These are phyloP conservation scores for Epicoccum sorghinum DNA, from an alignment of 2,329 filamentous ascomycete species.

Conservation along the genomic window DNA sequence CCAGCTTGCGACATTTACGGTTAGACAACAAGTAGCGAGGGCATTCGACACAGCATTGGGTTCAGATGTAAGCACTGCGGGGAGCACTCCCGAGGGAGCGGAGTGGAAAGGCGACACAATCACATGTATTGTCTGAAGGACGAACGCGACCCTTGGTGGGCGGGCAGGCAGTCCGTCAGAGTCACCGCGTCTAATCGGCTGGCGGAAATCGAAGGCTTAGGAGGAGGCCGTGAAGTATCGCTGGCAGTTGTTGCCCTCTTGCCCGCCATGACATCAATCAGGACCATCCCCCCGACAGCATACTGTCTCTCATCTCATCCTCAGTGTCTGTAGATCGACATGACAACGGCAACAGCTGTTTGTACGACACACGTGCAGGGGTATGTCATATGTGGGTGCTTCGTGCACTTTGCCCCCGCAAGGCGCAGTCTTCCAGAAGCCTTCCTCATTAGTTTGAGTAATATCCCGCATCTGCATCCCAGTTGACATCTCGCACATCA, in stretches of 20 bases:
- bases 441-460: constrained; percentile 14
- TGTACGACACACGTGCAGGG: constrained; percentile 9
- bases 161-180: neutral
- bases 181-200: constrained; percentile 12
- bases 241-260: constrained; percentile 4
- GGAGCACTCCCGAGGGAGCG: neutral
- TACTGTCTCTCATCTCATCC: neutral
- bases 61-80: constrained; percentile 1
- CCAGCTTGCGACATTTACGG: neutral
- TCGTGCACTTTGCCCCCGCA: constrained; percentile 8
- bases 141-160: neutral
- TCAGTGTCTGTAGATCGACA: neutral
- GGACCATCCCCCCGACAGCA: neutral
- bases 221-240: neutral
- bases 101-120: neutral
- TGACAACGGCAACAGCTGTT: constrained; percentile 2
- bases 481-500: constrained; percentile 4
- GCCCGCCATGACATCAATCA: constrained; percentile 3
- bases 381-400: constrained; percentile 8
- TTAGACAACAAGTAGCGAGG: neutral
- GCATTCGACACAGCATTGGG: constrained; percentile 3
- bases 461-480: constrained; percentile 10
- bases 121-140: neutral
- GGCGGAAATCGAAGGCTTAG: constrained; percentile 11
- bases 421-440: constrained; percentile 24